Evolutionary conservation across 202 grass and related monocot genomes (phyloP).

Genomic region (Tripidium arundinaceum): DNA sequence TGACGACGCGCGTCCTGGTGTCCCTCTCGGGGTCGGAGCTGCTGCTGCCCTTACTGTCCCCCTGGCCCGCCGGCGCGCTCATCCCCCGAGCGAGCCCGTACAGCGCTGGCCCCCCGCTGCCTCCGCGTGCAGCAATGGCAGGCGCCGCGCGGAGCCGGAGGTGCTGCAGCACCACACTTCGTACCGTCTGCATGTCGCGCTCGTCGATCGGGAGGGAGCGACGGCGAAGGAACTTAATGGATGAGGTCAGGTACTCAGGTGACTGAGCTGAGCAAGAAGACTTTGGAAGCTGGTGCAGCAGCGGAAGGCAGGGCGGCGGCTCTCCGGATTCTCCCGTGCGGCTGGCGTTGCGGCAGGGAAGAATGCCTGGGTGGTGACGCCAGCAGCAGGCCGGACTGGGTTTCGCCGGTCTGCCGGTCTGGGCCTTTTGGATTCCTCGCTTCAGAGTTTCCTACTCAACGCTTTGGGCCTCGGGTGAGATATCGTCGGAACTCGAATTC

Average conservation of each 20-base stretch:
- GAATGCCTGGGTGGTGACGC: background rate
- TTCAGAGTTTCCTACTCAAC: too few species aligned
- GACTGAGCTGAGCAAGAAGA: background rate
- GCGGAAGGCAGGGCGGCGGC: background rate
- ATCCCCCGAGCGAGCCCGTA: background rate
- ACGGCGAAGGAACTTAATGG: background rate
- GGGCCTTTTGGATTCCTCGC: background rate
- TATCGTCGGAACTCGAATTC: too few species aligned
- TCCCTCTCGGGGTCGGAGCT: background rate
- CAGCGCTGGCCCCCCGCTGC: background rate
- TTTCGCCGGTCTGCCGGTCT: background rate
- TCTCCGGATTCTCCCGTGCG: background rate
- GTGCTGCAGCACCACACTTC: slow-evolving; percentile 14
- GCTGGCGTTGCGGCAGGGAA: background rate
- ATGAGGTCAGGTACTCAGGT: background rate
- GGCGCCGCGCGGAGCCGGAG: slow-evolving; percentile 5
- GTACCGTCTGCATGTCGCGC: slow-evolving; percentile 15
- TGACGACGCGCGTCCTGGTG: slow-evolving; percentile 37
- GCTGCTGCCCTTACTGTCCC: background rate
- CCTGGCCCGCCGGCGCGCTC: background rate
- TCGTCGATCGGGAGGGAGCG: background rate
- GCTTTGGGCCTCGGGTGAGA: background rate
- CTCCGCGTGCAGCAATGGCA: background rate
- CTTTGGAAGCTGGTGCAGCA: background rate
- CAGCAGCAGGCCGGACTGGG: background rate